Percentiles rank a stretch among this genome's conserved stretches.
These are phyloP conservation scores for Hibiscus tridactylites DNA, from an alignment of 345 rosid genomes.

Conservation along the genomic window DNA sequence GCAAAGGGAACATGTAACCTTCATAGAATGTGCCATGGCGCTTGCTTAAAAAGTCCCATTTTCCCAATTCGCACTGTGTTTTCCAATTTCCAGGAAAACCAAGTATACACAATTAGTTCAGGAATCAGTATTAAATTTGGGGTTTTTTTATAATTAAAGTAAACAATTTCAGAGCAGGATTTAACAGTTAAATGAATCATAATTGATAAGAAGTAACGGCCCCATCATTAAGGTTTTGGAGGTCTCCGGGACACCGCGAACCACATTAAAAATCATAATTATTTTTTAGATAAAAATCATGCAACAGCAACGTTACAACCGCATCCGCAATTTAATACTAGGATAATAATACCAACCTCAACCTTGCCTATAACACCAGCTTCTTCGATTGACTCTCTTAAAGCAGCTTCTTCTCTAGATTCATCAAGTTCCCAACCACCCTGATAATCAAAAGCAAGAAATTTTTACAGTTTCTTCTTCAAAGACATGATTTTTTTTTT, in stretches of 20 bases:
- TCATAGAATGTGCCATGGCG: slow-evolving; percentile 65
- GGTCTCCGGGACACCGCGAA: too few relatives aligned
- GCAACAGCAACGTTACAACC: too few relatives aligned
- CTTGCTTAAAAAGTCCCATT: slow-evolving; percentile 79
- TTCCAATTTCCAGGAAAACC: neutral
- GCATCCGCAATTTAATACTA: too few relatives aligned
- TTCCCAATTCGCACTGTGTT: slow-evolving; percentile 64
- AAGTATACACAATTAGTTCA: neutral
- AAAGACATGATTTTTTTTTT: neutral
- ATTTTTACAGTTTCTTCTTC: neutral
- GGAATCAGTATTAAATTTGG: neutral
- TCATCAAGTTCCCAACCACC: slow-evolving; percentile 98
- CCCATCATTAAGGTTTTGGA: too few relatives aligned
- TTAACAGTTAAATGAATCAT: neutral
- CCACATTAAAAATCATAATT: too few relatives aligned
- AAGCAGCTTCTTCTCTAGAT: slow-evolving; percentile 68
- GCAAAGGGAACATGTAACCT: slow-evolving; percentile 84
- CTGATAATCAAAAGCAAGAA: slow-evolving; percentile 18
- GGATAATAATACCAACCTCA: slow-evolving; percentile 33
- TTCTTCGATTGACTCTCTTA: slow-evolving; percentile 71
- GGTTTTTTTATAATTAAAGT: neutral
- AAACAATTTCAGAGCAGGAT: neutral
- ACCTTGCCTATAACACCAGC: slow-evolving; percentile 82
- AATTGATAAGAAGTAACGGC: too few relatives aligned
- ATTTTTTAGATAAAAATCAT: too few relatives aligned